Evolutionary conservation across 192 early-diverging fungal species (phyloP).

Genomic region (Coemansia sp.): DNA sequence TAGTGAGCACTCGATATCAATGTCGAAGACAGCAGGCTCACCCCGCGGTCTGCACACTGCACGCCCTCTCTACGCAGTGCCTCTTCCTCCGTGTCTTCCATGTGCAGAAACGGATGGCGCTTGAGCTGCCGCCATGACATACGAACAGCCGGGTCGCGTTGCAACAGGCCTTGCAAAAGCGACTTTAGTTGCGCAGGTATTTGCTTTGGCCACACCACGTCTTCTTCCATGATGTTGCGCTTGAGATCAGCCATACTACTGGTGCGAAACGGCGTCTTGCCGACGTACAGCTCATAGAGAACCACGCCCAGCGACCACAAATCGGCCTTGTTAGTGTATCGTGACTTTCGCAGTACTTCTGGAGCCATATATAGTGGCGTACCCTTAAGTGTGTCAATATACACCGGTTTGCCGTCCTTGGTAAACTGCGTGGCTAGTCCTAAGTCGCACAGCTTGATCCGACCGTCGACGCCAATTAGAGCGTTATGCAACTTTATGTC

Average conservation of each 20-base stretch:
- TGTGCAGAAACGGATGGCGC: conserved; percentile 35
- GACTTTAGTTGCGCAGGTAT: conserved; percentile 48
- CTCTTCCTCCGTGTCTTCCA: conserved; percentile 35
- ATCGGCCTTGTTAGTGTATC: conserved; percentile 56
- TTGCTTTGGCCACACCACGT: conserved; percentile 55
- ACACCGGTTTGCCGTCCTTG: conserved; percentile 39
- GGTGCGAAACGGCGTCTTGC: conserved; percentile 53
- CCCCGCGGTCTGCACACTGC: not conserved
- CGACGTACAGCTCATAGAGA: conserved; percentile 58
- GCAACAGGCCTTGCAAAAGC: conserved; percentile 44
- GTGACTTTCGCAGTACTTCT: conserved; percentile 48
- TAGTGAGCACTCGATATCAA: conserved; percentile 6
- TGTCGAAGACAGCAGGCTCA: not conserved
- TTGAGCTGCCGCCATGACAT: conserved; percentile 32
- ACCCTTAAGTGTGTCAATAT: conserved; percentile 50
- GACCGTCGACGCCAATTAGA: conserved; percentile 63
- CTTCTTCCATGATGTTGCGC: conserved; percentile 52
- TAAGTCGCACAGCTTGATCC: conserved; percentile 57
- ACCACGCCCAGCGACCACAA: conserved; percentile 57
- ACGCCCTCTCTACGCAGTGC: conserved; percentile 10
- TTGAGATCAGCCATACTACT: conserved; percentile 48
- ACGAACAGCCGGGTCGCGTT: conserved; percentile 34
- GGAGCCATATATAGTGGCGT: conserved; percentile 55
- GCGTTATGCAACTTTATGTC: conserved; percentile 72
- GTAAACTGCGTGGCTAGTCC: conserved; percentile 57